Evolutionary conservation across 2,329 filamentous ascomycete genomes (phyloP), one percentile per base, ranked within the genome.

Genomic region (Diplodia seriata): DNA sequence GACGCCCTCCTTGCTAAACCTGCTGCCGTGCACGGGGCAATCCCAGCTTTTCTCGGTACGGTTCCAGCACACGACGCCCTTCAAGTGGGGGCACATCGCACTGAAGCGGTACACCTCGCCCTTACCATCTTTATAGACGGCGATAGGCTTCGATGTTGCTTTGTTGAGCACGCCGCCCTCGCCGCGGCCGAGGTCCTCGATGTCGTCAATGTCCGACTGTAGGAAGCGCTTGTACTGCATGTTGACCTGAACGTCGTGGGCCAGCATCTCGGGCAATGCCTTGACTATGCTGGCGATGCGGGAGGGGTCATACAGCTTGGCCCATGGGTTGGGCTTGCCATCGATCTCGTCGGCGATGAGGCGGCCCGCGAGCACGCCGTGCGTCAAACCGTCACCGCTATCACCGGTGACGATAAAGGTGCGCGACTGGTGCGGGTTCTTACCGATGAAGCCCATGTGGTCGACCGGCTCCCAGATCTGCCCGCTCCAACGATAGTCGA

Each of bases 61-160:
- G 69, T 88, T 88, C 85, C 85, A 88, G 73, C 84, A 85, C 0
- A 87, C 80, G 0, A 87, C 82, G 0, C 84, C 85, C 68, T 85
- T 81, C 75, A 87, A 69, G 71, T 88, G 85, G 6, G 86, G 85
- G 70, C 85, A 88, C 0, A 88, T 67, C 0, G 85, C 86, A 54
- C 82, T 86, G 73, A 85, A 83, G 71, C 81, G 81, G 38, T 80
- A 80, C 1, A 85, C 78, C 33, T 84, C 79, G 0, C 85, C 85
- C 0, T 82, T 74, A 6, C 86, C 84, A 68, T 86, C 84, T 72
- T 86, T 87, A 76, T 87, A 88, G 0, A 87, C 81, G 0, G 85
- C 86, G 9, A 85, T 70, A 0, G 85, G 85, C 69, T 80, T 83
- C n/a, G 74, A 76, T 1, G 77, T 75, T 23, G 11, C 36, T 38